A percentile compares a stretch with the other conserved stretches of the same genome.
These are phyloP conservation scores for Colletotrichum higginsianum DNA, from an alignment of 2,329 filamentous ascomycete species.

Conservation along the genomic window DNA sequence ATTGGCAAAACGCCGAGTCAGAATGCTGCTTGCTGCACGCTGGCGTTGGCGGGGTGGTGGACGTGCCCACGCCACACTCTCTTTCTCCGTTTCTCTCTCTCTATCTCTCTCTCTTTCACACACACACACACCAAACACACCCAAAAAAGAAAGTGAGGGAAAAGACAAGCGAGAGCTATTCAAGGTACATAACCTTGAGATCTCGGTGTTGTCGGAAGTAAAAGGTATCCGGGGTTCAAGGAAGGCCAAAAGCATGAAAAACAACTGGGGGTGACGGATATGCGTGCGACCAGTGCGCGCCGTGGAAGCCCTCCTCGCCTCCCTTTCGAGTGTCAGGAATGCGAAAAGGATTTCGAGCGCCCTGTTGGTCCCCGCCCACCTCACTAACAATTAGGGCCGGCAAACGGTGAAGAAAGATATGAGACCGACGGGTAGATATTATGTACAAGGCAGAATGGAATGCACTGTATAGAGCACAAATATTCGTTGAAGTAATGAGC, in stretches of 20 bases:
- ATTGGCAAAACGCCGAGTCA: constrained; percentile 2
- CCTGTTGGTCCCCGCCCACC: neutral
- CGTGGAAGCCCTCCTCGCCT: constrained; percentile 13
- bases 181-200: neutral
- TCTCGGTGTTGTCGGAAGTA: constrained; percentile 21
- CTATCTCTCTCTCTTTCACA: too few species aligned
- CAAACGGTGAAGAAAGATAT: neutral
- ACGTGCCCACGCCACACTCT: neutral
- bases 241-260: constrained; percentile 3
- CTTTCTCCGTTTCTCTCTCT: too few species aligned
- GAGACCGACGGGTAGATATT: neutral
- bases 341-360: neutral
- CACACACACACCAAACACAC: too few species aligned
- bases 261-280: neutral
- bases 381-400: neutral
- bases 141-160: too few species aligned
- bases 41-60: neutral
- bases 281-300: constrained; percentile 25
- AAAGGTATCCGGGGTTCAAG: constrained; percentile 3
- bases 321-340: neutral
- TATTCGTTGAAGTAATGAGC: neutral
- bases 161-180: neutral
- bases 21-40: neutral
- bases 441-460: neutral
- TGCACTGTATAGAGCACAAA: constrained; percentile 19